Percentiles rank a stretch among this genome's conserved stretches.
Conservation (phyloP, 164 flowering plant genomes). For the Malania oleifera region DNA sequence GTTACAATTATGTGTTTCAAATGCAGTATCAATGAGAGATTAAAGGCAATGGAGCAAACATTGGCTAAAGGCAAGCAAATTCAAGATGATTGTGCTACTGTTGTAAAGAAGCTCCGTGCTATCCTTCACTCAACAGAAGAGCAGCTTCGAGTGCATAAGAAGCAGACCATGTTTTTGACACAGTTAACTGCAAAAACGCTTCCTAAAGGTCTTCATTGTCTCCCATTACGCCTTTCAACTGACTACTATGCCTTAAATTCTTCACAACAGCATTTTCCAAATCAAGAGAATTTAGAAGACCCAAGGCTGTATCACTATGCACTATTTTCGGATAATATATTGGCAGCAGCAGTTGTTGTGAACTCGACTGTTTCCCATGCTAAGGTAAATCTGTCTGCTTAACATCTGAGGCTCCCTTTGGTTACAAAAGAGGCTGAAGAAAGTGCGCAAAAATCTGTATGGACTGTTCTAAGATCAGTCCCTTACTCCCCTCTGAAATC, state of each 20-base stretch:
- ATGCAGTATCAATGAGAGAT: conserved; percentile 56
- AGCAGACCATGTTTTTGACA: conserved; percentile 77
- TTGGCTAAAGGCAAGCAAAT: conserved; percentile 72
- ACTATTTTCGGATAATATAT: conserved; percentile 72
- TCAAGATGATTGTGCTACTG: conserved; percentile 73
- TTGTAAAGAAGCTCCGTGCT: conserved; percentile 79
- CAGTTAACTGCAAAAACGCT: conserved; percentile 91
- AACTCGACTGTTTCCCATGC: conserved; percentile 80
- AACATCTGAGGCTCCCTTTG: neutral
- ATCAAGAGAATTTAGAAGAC: conserved; percentile 75
- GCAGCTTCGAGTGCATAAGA: conserved; percentile 77
- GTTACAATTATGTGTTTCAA: conserved; percentile 2
- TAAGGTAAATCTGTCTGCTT: conserved; percentile 43
- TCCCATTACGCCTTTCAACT: conserved; percentile 83
- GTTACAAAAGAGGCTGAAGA: neutral
- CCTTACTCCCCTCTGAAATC: neutral
- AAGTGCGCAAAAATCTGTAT: neutral
- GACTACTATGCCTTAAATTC: conserved; percentile 67
- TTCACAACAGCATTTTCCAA: conserved; percentile 59
- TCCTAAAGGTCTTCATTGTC: conserved; percentile 97
- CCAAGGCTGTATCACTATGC: conserved; percentile 79
- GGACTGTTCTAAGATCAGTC: neutral
- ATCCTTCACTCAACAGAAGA: conserved; percentile 83
- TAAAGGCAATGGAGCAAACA: conserved; percentile 77
- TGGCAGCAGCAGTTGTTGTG: conserved; percentile 92